Evolutionary conservation across 148 eudicot species (phyloP).

Genomic region (Nepenthes gracilis): DNA sequence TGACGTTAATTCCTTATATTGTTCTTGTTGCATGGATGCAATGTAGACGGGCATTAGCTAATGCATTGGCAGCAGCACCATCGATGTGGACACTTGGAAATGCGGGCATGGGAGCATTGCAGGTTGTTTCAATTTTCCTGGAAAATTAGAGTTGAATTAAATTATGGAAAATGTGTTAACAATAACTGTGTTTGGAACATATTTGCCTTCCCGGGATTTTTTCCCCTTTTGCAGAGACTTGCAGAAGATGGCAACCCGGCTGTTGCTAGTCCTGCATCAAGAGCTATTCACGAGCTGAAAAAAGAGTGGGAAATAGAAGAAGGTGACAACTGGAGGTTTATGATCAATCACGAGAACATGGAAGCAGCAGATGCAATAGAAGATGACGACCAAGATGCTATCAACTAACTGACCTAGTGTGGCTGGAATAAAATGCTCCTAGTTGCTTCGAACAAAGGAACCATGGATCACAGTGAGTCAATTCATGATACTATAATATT

Average conservation of each 20-base stretch:
- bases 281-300: conserved; percentile 64
- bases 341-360: conserved; percentile 26
- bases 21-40: background rate
- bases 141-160: background rate
- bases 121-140: conserved; percentile 27
- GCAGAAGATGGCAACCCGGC: conserved; percentile 87
- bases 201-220: background rate
- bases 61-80: conserved; percentile 88
- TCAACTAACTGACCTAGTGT: too few species aligned
- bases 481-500: too few species aligned
- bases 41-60: conserved; percentile 81
- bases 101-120: conserved; percentile 99
- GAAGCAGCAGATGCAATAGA: too few species aligned
- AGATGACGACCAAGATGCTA: too few species aligned
- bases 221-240: conserved; percentile 41
- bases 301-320: conserved; percentile 88
- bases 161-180: too few species aligned
- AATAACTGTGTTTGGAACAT: too few species aligned
- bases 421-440: too few species aligned
- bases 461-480: too few species aligned
- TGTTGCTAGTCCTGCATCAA: conserved; percentile 64
- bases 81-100: conserved; percentile 99
- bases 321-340: conserved; percentile 90
- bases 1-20: background rate
- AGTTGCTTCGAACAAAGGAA: too few species aligned